These are phyloP conservation scores for Xylaria castorea DNA, from an alignment of 495 filamentous ascomycete genomes.

Conservation along the genomic window DNA sequence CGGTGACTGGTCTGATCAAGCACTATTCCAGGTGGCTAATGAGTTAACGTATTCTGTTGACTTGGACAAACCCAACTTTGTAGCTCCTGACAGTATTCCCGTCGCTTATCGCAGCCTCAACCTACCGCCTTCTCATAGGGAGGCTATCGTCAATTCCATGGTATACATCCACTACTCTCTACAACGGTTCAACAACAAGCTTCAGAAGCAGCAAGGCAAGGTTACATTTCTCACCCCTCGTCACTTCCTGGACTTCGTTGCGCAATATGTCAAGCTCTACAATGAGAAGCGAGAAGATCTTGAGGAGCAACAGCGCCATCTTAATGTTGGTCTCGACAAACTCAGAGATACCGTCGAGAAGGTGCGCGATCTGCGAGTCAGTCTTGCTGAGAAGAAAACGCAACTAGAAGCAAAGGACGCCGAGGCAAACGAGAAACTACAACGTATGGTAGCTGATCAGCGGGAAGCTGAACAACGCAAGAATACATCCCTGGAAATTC, in stretches of 20 bases:
- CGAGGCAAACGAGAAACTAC: constrained; percentile 95
- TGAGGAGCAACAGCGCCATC: constrained; percentile 96
- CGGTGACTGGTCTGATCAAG: constrained; percentile 99
- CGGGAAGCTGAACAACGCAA: constrained; percentile 93
- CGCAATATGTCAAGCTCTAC: constrained; percentile 96
- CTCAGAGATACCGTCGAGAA: constrained; percentile 98
- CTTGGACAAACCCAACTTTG: constrained; percentile 83
- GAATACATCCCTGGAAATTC: constrained; percentile 83
- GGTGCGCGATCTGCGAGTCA: constrained; percentile 87
- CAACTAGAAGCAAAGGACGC: constrained; percentile 92
- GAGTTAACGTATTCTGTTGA: constrained; percentile 96
- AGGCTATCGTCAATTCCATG: constrained; percentile 95
- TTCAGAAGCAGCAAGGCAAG: constrained; percentile 89
- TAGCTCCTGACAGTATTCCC: constrained; percentile 88
- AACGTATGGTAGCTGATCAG: constrained; percentile 96
- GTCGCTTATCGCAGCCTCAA: constrained; percentile 85
- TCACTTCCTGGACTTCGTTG: constrained; percentile 97
- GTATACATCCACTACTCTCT: constrained; percentile 97
- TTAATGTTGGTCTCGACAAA: constrained; percentile 98
- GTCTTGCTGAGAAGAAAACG: constrained; percentile 89
- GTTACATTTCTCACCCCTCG: constrained; percentile 92
- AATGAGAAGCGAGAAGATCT: constrained; percentile 98
- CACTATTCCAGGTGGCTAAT: constrained; percentile 95
- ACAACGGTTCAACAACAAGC: constrained; percentile 83
- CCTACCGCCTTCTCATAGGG: constrained; percentile 86